Evolutionary conservation across 495 filamentous ascomycete genomes (phyloP).

Genomic region (Penicillium simplicissimum): DNA sequence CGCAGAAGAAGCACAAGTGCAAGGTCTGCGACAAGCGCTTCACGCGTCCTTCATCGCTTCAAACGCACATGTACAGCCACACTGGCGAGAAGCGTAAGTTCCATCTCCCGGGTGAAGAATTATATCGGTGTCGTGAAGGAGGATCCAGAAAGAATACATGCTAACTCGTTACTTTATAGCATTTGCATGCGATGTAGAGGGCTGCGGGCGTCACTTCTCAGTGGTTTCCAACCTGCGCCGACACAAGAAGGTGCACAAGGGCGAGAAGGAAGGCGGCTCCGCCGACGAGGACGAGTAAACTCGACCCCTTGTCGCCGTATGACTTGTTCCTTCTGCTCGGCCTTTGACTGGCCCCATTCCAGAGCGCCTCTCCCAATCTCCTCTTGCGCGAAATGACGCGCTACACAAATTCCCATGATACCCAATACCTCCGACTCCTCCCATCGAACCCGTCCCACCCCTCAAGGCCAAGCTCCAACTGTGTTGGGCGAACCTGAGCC

Average conservation of each 20-base stretch:
- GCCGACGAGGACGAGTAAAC: conserved; percentile 50
- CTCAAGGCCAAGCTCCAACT: conserved; percentile 13
- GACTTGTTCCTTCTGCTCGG: conserved; percentile 21
- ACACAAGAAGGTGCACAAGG: conserved; percentile 96
- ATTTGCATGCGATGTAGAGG: conserved; percentile 91
- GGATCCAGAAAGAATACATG: conserved; percentile 5
- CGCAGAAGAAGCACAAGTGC: conserved; percentile 99
- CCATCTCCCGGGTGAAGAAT: neutral
- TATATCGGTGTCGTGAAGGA: neutral
- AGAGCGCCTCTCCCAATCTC: conserved; percentile 16
- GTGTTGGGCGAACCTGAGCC: conserved; percentile 13
- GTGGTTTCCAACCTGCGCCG: conserved; percentile 95
- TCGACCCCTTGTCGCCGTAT: conserved; percentile 5
- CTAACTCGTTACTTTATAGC: conserved; percentile 57
- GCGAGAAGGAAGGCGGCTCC: conserved; percentile 58
- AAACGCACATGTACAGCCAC: conserved; percentile 99
- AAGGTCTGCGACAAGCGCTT: conserved; percentile 99
- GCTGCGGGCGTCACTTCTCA: conserved; percentile 95
- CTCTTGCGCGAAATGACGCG: conserved; percentile 4
- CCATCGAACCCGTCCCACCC: conserved; percentile 5
- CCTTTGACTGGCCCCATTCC: neutral
- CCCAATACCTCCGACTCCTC: conserved; percentile 8
- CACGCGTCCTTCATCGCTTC: conserved; percentile 91
- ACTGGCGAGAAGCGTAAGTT: conserved; percentile 98
- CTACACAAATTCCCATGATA: conserved; percentile 11